phyloP scores from a whole-genome alignment of 352 stramenopile species.

The Globisporangium abappressorium region DNA sequence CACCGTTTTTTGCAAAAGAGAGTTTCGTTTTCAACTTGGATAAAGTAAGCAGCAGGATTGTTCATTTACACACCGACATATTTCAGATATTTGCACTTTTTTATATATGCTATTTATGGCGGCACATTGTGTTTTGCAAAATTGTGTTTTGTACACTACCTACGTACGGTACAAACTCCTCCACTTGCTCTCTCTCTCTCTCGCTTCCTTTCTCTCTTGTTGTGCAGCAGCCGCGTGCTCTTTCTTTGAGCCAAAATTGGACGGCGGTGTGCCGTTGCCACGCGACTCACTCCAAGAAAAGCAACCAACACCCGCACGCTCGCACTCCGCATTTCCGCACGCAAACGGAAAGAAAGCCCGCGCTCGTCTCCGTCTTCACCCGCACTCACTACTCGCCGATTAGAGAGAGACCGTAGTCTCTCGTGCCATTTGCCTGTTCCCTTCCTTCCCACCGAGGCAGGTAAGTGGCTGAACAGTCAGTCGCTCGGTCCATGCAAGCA shows the following conservation, averaged over 20 bases:
- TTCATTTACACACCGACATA: too few relatives aligned
- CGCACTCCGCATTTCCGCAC: not conserved
- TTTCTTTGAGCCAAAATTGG: constrained; percentile 2
- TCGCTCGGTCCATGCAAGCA: constrained; percentile 10
- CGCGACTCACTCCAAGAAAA: constrained; percentile 1
- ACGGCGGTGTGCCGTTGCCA: not conserved
- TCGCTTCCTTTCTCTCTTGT: not conserved
- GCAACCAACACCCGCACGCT: not conserved
- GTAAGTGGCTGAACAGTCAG: not conserved
- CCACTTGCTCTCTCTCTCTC: not conserved
- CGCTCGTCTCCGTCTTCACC: not conserved
- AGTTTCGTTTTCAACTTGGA: too few relatives aligned
- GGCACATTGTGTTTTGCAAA: too few relatives aligned
- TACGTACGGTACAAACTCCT: not conserved
- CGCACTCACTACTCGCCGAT: not conserved
- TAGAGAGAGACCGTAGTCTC: not conserved
- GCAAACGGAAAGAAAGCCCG: not conserved
- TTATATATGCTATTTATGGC: too few relatives aligned
- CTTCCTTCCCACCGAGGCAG: not conserved
- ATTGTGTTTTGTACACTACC: not conserved
- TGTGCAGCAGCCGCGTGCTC: not conserved
- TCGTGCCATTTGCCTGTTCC: not conserved
- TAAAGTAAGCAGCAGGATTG: too few relatives aligned
- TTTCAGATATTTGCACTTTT: too few relatives aligned
- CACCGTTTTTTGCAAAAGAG: too few relatives aligned